Conservation (phyloP, 768 basidiomycete genomes). For the Lactarius psammicola region DNA sequence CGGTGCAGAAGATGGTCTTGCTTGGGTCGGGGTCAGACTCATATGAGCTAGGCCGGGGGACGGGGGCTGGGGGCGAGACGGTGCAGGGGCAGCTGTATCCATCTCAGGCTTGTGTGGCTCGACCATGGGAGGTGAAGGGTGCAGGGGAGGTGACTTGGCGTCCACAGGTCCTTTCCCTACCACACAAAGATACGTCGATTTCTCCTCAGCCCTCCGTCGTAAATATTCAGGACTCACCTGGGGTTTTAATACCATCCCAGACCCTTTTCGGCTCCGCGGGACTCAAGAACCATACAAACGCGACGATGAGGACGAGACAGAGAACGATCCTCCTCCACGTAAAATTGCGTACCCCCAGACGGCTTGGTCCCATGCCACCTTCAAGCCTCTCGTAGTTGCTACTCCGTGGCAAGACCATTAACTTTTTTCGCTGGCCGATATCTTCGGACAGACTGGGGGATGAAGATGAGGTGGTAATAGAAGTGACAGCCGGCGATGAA, state of each 20-base stretch:
- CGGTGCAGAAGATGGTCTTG: constrained; percentile 69
- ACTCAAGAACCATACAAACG: constrained; percentile 65
- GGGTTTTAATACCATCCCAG: constrained; percentile 31
- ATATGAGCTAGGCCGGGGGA: constrained; percentile 50
- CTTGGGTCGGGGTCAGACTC: constrained; percentile 73
- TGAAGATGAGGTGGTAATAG: not conserved
- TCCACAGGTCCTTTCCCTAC: constrained; percentile 6
- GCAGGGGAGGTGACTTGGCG: not conserved
- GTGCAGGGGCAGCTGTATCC: not conserved
- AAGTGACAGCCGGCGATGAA: not conserved
- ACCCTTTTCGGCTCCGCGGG: constrained; percentile 41
- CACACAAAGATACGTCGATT: not conserved
- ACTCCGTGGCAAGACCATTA: constrained; percentile 40
- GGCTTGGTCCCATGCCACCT: constrained; percentile 54
- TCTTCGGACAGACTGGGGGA: constrained; percentile 2
- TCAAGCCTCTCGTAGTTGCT: constrained; percentile 60
- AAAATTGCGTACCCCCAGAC: constrained; percentile 35
- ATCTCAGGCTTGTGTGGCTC: constrained; percentile 16
- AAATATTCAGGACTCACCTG: constrained; percentile 30
- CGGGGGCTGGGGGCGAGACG: constrained; percentile 7
- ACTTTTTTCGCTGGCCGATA: not conserved
- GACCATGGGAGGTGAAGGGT: constrained; percentile 1
- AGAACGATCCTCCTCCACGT: constrained; percentile 69
- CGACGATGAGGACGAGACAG: constrained; percentile 54
- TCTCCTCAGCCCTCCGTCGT: not conserved